These are phyloP conservation scores for Cyclanthera cordifolia DNA, from an alignment of 306 rosid species.

Conservation along the genomic window DNA sequence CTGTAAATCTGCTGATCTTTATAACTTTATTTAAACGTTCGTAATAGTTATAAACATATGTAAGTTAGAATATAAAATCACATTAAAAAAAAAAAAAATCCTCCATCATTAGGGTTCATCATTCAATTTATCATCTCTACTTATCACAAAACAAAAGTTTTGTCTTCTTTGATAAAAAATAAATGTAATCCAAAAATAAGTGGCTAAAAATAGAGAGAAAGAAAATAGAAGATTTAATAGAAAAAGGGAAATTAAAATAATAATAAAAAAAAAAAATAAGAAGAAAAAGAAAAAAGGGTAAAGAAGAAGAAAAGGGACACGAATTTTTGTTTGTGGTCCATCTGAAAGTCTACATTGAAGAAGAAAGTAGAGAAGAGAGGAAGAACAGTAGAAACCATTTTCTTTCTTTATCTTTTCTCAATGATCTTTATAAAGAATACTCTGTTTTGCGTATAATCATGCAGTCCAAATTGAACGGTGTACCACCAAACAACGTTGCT, in stretches of 20 bases:
- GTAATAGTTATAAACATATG: no score
- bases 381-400: neutral
- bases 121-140: neutral
- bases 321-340: constrained; percentile 11
- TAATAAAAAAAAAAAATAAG: no score
- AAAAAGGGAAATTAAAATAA: no score
- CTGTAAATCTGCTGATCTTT: no score
- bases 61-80: no score
- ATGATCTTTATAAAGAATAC: constrained; percentile 8
- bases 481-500: constrained; percentile 16
- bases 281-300: no score
- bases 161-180: neutral
- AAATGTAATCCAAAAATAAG: neutral
- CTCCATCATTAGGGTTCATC: no score
- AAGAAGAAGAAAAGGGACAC: neutral
- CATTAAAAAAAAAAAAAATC: no score
- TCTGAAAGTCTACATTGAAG: neutral
- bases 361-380: constrained; percentile 5
- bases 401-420: neutral
- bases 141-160: neutral
- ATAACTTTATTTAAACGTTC: no score
- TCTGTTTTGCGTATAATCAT: constrained; percentile 5
- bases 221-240: no score
- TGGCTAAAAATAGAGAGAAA: neutral
- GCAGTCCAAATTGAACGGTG: constrained; percentile 4